Evolutionary conservation across 1,284 basidiomycete species (phyloP), one percentile per base, ranked within the genome.

Genomic region (Agroathelia rolfsii): DNA sequence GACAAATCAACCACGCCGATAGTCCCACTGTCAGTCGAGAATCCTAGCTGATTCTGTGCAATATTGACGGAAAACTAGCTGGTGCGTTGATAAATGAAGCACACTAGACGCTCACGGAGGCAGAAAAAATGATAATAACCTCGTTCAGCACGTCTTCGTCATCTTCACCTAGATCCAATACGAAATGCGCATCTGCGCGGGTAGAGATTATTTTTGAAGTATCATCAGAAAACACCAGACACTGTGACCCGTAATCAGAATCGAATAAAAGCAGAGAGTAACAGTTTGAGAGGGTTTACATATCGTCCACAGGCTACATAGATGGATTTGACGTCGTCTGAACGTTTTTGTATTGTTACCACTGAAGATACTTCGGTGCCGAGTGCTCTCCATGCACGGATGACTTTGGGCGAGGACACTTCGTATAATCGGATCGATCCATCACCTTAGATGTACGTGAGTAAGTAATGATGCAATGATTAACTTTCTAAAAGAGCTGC

Each of bases 401-500:
- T 42, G 4, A 83, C 80, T 46, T 66, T 78, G 40, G 59, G 59
- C 0, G 70, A 64, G 2, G 72, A 67, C 3, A 73, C 54, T 37
- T 64, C 56, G 46, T 85, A 86, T 14, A 81, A 53, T 13, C 83
- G 72, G 29, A 85, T 51, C 32, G 66, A 67, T 8, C 82, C 82
- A 51, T 86, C 80, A 41, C 71, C 82, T 81, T 41, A 16, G 19
- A 41, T 20, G 41, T 25, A 24, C 3, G 24, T 28, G 37, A 22
- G 14, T 25, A 9, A 24, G 8, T 15, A 16, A 18, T 15, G 28
- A 21, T 22, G 30, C 12, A 17, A 38, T 19, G n/a, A n/a, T n/a
- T n/a, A n/a, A n/a, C n/a, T n/a, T 43, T n/a, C n/a, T n/a, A n/a
- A n/a, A n/a, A n/a, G n/a, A n/a, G n/a, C n/a, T n/a, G n/a, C n/a